Conservation (phyloP, 306 rosid genomes). For the Styphnolobium japonicum region DNA sequence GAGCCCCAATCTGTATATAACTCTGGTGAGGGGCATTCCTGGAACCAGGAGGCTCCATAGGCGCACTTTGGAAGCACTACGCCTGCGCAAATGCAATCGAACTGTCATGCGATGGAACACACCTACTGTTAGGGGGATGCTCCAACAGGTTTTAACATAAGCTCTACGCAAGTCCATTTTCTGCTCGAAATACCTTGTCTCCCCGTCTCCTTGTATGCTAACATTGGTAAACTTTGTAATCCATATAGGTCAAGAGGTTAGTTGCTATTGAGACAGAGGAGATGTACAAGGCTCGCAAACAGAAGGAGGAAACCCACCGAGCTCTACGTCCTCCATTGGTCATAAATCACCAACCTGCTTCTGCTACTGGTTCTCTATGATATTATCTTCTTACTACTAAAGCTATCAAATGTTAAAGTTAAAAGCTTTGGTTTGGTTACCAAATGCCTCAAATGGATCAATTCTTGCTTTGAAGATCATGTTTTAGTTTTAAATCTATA, state of each 20-base stretch:
- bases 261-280: conserved; percentile 86
- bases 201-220: background rate
- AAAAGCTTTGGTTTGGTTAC: background rate
- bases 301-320: conserved; percentile 56
- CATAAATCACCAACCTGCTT: conserved; percentile 60
- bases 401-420: conserved; percentile 9
- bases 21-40: conserved; percentile 91
- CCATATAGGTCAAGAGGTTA: conserved; percentile 78
- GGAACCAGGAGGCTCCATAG: conserved; percentile 90
- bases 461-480: conserved; percentile 18
- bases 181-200: background rate
- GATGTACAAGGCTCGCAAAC: conserved; percentile 83
- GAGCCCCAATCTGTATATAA: conserved; percentile 81
- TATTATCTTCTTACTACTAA: conserved; percentile 11
- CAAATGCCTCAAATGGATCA: conserved; percentile 8
- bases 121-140: conserved; percentile 89
- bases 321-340: conserved; percentile 66
- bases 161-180: background rate
- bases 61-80: conserved; percentile 87
- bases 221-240: conserved; percentile 12
- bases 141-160: conserved; percentile 66
- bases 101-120: conserved; percentile 96
- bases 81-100: conserved; percentile 77
- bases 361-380: conserved; percentile 44
- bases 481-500: conserved; percentile 19